phyloP scores from a whole-genome alignment of 805 yeast species.

The Jamesozyma spencerorum region DNA sequence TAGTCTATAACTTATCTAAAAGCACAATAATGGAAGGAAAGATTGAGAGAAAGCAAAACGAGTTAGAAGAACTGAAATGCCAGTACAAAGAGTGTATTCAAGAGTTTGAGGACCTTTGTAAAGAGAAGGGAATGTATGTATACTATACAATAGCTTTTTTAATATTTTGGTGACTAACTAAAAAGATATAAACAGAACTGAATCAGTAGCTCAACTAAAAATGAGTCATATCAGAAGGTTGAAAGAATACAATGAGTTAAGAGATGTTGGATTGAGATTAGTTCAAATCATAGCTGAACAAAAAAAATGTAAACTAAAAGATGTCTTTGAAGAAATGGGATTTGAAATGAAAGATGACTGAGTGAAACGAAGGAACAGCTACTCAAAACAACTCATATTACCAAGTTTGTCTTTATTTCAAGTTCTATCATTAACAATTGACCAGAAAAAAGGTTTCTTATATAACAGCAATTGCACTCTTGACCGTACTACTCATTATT shows the following conservation, averaged over 20 bases:
- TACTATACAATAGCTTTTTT: neutral
- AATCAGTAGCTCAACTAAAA: conserved; percentile 27
- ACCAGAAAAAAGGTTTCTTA: too few species aligned
- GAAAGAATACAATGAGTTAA: conserved; percentile 52
- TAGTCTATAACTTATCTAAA: neutral
- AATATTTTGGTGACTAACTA: neutral
- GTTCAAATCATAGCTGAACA: conserved; percentile 55
- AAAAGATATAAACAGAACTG: neutral
- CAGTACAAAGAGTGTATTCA: neutral
- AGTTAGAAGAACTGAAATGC: neutral
- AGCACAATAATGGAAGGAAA: neutral
- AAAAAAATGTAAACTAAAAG: conserved; percentile 37
- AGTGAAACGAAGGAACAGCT: too few species aligned
- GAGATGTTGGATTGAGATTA: conserved; percentile 50
- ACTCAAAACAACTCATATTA: too few species aligned
- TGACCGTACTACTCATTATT: too few species aligned
- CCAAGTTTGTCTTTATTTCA: too few species aligned
- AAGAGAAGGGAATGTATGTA: conserved; percentile 3
- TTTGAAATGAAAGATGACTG: conserved; percentile 17
- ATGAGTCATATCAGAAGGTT: conserved; percentile 43
- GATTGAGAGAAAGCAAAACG: neutral
- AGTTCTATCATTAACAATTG: too few species aligned
- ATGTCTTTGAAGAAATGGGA: conserved; percentile 47
- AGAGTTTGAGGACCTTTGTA: neutral
- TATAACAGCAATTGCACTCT: too few species aligned